phyloP scores from a whole-genome alignment of 2,329 filamentous ascomycete species.

The Chrysoporthe deuterocubensis region DNA sequence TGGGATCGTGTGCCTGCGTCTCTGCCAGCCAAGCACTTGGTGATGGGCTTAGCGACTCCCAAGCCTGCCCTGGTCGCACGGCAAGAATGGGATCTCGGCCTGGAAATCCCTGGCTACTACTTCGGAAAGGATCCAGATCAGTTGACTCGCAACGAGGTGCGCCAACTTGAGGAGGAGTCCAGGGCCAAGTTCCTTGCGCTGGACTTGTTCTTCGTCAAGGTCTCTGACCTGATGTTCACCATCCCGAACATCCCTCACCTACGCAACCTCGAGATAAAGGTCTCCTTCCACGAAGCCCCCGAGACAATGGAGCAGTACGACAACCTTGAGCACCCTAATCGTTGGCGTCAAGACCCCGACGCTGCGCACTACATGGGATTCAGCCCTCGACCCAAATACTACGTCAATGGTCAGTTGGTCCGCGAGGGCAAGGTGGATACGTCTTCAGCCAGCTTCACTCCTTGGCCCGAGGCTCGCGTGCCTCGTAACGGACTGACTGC shows the following conservation, averaged over 20 bases:
- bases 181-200: conserved; percentile 59
- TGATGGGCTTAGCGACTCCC: conserved; percentile 64
- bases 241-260: conserved; percentile 63
- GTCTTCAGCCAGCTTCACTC: conserved; percentile 54
- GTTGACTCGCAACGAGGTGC: conserved; percentile 48
- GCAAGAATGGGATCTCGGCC: conserved; percentile 56
- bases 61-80: conserved; percentile 59
- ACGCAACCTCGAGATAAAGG: conserved; percentile 56
- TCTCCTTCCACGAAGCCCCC: conserved; percentile 64
- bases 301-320: conserved; percentile 52
- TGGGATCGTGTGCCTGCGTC: conserved; percentile 63
- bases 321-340: conserved; percentile 49
- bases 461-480: conserved; percentile 59
- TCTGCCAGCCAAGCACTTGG: conserved; percentile 56
- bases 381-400: conserved; percentile 62
- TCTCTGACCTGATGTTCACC: conserved; percentile 65
- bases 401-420: conserved; percentile 58
- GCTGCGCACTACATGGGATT: conserved; percentile 55
- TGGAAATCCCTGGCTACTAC: conserved; percentile 57
- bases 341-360: conserved; percentile 65
- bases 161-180: conserved; percentile 53
- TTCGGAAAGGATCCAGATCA: conserved; percentile 49
- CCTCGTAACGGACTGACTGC: conserved; percentile 59
- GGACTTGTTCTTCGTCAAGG: conserved; percentile 71
- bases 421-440: conserved; percentile 54